Percentiles rank a stretch among this genome's conserved stretches.
phyloP scores from a whole-genome alignment of 495 filamentous ascomycete species.

The Xylaria venustula region DNA sequence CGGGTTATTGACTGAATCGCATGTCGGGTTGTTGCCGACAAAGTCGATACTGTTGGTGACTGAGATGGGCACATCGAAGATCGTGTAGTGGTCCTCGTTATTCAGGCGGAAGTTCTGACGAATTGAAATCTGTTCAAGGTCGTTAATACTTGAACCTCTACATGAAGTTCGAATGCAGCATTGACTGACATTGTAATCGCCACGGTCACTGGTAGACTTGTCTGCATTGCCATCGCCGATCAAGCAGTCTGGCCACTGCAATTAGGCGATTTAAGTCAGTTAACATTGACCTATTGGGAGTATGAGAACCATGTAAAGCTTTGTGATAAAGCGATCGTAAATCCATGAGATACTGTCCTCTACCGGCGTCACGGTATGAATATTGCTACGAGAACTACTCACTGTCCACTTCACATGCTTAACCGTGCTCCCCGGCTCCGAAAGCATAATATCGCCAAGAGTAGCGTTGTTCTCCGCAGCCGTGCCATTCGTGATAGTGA shows the following conservation, averaged over 20 bases:
- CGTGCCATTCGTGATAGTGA: slow-evolving; percentile 67
- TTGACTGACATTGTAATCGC: slow-evolving; percentile 47
- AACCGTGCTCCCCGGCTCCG: slow-evolving; percentile 62
- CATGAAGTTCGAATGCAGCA: not conserved
- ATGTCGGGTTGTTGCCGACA: slow-evolving; percentile 38
- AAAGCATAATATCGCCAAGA: slow-evolving; percentile 59
- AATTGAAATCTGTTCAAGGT: slow-evolving; percentile 54
- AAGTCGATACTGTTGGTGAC: slow-evolving; percentile 62
- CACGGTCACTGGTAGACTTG: slow-evolving; percentile 36
- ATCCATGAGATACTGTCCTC: too few species aligned
- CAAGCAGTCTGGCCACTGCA: slow-evolving; percentile 60
- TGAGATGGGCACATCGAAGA: slow-evolving; percentile 64
- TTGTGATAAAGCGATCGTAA: too few species aligned
- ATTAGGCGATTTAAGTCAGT: not conserved
- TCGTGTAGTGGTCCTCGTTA: slow-evolving; percentile 61
- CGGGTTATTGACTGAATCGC: slow-evolving; percentile 45
- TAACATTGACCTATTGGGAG: slow-evolving; percentile 1
- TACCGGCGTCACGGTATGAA: too few species aligned
- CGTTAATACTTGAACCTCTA: slow-evolving; percentile 4
- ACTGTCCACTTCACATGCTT: slow-evolving; percentile 64
- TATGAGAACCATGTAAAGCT: too few species aligned
- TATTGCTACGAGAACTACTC: not conserved
- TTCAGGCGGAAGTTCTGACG: slow-evolving; percentile 66
- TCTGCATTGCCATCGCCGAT: slow-evolving; percentile 53
- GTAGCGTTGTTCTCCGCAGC: slow-evolving; percentile 52